These are phyloP conservation scores for Flammula alnicola DNA, from an alignment of 1,284 basidiomycete species.

Conservation along the genomic window DNA sequence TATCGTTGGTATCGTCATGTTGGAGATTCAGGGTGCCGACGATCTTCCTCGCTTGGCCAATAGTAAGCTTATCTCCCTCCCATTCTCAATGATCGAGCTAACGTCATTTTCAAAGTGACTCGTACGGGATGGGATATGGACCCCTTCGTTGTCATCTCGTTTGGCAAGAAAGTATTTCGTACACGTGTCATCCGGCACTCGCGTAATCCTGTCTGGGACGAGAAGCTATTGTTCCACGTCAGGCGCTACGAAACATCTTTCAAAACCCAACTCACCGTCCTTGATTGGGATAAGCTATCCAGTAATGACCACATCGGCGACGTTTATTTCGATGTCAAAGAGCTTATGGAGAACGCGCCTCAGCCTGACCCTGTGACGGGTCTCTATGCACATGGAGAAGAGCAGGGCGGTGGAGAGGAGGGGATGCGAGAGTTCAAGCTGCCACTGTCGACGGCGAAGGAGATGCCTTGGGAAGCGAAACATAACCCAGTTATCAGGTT, in stretches of 20 bases:
- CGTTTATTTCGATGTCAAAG: conserved; percentile 67
- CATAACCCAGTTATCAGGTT: conserved; percentile 65
- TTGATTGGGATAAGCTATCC: conserved; percentile 95
- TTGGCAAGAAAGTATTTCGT: conserved; percentile 96
- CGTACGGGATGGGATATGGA: conserved; percentile 95
- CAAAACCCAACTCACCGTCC: conserved; percentile 80
- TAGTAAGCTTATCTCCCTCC: conserved; percentile 56
- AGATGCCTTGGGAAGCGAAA: conserved; percentile 66
- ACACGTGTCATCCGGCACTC: conserved; percentile 90
- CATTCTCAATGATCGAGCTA: neutral
- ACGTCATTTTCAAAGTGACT: conserved; percentile 61
- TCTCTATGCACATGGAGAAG: conserved; percentile 65
- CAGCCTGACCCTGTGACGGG: conserved; percentile 76
- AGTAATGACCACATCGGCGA: conserved; percentile 90
- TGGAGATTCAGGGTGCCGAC: conserved; percentile 71
- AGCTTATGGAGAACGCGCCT: conserved; percentile 75
- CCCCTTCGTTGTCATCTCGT: conserved; percentile 94
- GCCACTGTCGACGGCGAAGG: conserved; percentile 56
- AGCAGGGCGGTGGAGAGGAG: conserved; percentile 66
- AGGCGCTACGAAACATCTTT: conserved; percentile 82
- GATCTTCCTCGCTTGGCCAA: conserved; percentile 90
- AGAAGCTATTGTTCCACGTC: conserved; percentile 96
- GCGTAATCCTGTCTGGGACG: conserved; percentile 92
- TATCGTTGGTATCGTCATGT: conserved; percentile 92
- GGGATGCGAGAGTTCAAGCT: conserved; percentile 75